Evolutionary conservation across 2,329 filamentous ascomycete species (phyloP), one percentile per base, ranked within the genome.

Genomic region (Monosporascus sp.): DNA sequence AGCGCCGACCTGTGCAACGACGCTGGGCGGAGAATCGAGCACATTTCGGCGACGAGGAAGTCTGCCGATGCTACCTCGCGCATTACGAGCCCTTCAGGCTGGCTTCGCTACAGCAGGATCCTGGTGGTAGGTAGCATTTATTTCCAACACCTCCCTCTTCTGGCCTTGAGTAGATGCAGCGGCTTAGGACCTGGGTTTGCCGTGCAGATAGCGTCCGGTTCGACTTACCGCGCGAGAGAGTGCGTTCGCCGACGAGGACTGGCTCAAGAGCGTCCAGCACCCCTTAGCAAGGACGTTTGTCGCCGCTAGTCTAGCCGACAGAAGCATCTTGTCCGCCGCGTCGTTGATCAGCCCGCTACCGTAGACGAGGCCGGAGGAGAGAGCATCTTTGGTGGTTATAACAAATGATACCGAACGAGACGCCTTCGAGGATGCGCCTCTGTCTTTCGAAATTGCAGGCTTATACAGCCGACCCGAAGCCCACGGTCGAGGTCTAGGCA

Each of bases 381-480:
- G 61, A 37, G 59, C 62, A 4, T 55, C 54, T 49, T 57, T 55
- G 46, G 45, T 50, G 52, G 47, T 54, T 51, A 39, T 55, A 45
- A 45, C 52, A 50, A 52, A 25, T 6, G n/a, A n/a, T 24, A 46
- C 22, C 24, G 7, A 24, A 17, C 6, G n/a, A 37, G 24, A 52
- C 48, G 42, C n/a, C 20, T 46, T 37, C 38, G 50, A 57, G 53
- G 27, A 54, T 50, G 18, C 51, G 48, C 49, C 58, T 24, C 20
- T 63, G 8, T 62, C 65, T 51, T 72, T 62, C 52, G 64, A 68
- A 37, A 61, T 74, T 41, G 65, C 68, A 48, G 70, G 65, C 20
- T 68, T 73, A 54, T 74, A 70, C 53, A 73, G 69, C 8, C 53
- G 61, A n/a, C 69, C 69, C 38, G 61, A 68, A 48, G 65, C 64